A percentile compares a stretch with the other conserved stretches of the same genome.
Evolutionary conservation across 2,329 filamentous ascomycete genomes (phyloP).

Genomic region (Xylariaceae sp.): DNA sequence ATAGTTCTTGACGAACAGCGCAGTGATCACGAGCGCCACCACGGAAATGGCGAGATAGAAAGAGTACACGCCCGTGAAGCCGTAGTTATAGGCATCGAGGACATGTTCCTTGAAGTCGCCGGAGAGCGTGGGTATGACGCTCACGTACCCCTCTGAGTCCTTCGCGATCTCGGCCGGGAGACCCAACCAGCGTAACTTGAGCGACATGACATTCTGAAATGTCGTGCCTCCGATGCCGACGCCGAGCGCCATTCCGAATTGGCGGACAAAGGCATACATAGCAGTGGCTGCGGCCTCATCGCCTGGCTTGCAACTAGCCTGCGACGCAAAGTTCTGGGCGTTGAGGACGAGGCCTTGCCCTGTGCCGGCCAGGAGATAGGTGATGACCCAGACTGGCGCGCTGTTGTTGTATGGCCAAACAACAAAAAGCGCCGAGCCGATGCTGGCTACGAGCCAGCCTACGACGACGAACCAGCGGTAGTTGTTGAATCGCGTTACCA

Average conservation of each 20-base stretch:
- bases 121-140: conserved; percentile 15
- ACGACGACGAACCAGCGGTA: conserved; percentile 37
- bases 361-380: conserved; percentile 36
- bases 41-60: conserved; percentile 23
- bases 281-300: conserved; percentile 38
- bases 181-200: conserved; percentile 31
- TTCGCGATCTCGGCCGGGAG: conserved; percentile 31
- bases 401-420: conserved; percentile 23
- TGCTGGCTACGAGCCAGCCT: conserved; percentile 32
- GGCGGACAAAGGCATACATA: conserved; percentile 42
- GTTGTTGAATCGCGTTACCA: conserved; percentile 21
- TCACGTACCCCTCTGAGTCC: conserved; percentile 26
- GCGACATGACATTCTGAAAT: conserved; percentile 41
- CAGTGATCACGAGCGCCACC: conserved; percentile 15
- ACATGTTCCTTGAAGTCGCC: conserved; percentile 15
- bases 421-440: conserved; percentile 15
- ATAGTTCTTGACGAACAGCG: conserved; percentile 23
- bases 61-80: conserved; percentile 21
- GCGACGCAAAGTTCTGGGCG: conserved; percentile 39
- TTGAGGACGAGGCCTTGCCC: conserved; percentile 39
- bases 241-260: conserved; percentile 41
- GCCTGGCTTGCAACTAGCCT: conserved; percentile 36
- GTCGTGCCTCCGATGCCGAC: conserved; percentile 40
- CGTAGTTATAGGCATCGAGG: conserved; percentile 24
- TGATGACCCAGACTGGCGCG: conserved; percentile 34